phyloP scores from a whole-genome alignment of 305 asterid genomes.

The Euphrasia arctica region DNA sequence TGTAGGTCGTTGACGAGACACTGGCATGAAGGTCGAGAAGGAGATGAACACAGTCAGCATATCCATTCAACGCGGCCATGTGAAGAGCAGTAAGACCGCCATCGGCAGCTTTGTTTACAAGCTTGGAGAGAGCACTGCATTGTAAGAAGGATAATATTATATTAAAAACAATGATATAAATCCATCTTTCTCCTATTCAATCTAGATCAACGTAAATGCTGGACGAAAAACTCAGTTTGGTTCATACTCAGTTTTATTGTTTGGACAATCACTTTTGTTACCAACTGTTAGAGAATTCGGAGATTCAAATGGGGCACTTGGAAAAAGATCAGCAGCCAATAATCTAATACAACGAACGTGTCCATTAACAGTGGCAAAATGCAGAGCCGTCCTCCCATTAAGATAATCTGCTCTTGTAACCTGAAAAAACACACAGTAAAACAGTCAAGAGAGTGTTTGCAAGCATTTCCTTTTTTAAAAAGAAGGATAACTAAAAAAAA shows the following conservation, averaged over 20 bases:
- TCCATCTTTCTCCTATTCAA: not conserved
- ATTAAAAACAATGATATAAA: not conserved
- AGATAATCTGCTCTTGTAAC: conserved; percentile 93
- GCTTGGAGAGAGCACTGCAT: conserved; percentile 68
- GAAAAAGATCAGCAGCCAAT: conserved; percentile 84
- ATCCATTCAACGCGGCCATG: conserved; percentile 98
- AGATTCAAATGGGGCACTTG: conserved; percentile 70
- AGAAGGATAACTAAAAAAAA: too few relatives aligned
- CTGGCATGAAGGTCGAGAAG: conserved; percentile 86
- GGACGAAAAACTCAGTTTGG: conserved; percentile 22
- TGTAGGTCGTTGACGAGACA: conserved; percentile 78
- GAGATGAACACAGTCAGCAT: conserved; percentile 89
- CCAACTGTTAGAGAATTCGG: conserved; percentile 33
- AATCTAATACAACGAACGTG: conserved; percentile 86
- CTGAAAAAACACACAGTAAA: conserved; percentile 34
- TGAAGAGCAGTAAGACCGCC: conserved; percentile 98
- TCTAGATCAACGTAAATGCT: not conserved
- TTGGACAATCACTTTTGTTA: conserved; percentile 44
- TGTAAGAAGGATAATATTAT: conserved; percentile 11
- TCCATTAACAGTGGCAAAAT: conserved; percentile 92
- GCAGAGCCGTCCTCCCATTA: conserved; percentile 94
- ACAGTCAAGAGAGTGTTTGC: not conserved
- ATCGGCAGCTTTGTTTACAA: conserved; percentile 92
- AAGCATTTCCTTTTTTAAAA: not conserved
- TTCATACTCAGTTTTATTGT: conserved; percentile 51